Base-by-base conservation (phyloP, 768 basidiomycete species). In the Leucosporidium yakuticum region DNA sequence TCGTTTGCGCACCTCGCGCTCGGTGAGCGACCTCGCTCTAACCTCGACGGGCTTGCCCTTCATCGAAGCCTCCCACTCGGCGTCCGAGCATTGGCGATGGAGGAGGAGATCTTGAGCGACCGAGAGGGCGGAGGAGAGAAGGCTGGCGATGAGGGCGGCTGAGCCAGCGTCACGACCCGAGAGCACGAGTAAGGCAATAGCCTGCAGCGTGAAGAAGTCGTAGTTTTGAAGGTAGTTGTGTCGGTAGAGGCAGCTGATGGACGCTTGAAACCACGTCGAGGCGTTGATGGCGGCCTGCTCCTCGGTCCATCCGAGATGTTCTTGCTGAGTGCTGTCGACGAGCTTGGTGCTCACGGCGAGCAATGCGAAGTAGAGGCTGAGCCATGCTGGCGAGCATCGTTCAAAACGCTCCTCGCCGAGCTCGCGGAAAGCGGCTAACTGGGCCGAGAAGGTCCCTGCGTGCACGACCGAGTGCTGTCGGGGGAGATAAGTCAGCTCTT, bases 81-180 rank as follows among this genome's bases (percentile, higher is more conserved):
- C 67, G 64, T 72, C 67, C 4, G 62, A 8, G 2, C 47, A 29
- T 11, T 68, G 64, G 21, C 67, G 67, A 25, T 66, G 64, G 11
- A 72, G 64, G 14, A 64, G 64, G 47, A 69, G 57, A 44, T 72
- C 70, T 31, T 72, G 70, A 9, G 67, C 70, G 62, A 72, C 63
- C 15, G 70, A 72, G 36, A 72, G 58, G 36, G 67, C 70, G 55
- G 70, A 55, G 20, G 51, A 63, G 36, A 72, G 70, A 47, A 72
- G 67, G 29, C 64, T 65, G 27, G 70, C 70, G 62, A 72, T 72
- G 31, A 72, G 54, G 23, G 67, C 63, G 0, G 70, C 65, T 0
- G 70, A 57, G 20, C 70, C 70, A 4, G 67, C 67, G 36, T 72
- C 70, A 5, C 70, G 70, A 25, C 70, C 70, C 17, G 70, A 72